A percentile compares a stretch with the other conserved stretches of the same genome.
These are phyloP conservation scores for Chrysanthemum lavandulifolium DNA, from an alignment of 129 eudicot genomes.

Conservation along the genomic window DNA sequence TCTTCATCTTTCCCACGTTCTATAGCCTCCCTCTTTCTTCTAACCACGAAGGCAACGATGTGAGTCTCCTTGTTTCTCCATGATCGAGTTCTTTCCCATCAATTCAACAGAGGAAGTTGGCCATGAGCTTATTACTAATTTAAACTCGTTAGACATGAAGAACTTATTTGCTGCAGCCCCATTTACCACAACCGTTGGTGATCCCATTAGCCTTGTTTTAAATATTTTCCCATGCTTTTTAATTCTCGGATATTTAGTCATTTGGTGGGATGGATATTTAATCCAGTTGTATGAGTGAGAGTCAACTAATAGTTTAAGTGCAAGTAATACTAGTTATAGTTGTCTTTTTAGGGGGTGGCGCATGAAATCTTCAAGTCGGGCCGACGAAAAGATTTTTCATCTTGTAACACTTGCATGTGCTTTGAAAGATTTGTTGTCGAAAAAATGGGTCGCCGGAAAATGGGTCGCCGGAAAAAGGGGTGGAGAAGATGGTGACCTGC, in stretches of 20 bases:
- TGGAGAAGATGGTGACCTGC: too few relatives aligned
- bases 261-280: not conserved
- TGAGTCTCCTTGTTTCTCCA: slow-evolving; percentile 84
- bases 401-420: slow-evolving; percentile 24
- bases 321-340: not conserved
- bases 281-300: slow-evolving; percentile 11
- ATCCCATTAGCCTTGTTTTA: slow-evolving; percentile 79
- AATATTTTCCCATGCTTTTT: slow-evolving; percentile 56
- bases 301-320: slow-evolving; percentile 27
- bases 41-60: slow-evolving; percentile 68
- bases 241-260: slow-evolving; percentile 28
- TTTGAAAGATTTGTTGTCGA: too few relatives aligned
- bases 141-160: slow-evolving; percentile 80
- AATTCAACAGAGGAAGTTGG: slow-evolving; percentile 77
- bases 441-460: too few relatives aligned
- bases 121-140: slow-evolving; percentile 78
- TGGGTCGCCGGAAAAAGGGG: too few relatives aligned
- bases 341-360: slow-evolving; percentile 20
- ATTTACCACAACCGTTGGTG: slow-evolving; percentile 65
- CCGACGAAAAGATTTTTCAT: slow-evolving; percentile 35
- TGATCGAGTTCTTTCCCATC: slow-evolving; percentile 69
- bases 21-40: slow-evolving; percentile 58
- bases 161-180: slow-evolving; percentile 76
- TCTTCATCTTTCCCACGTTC: slow-evolving; percentile 32
- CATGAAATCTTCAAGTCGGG: slow-evolving; percentile 32